Evolutionary conservation across 176 grass and related monocot species (phyloP), one percentile per base, ranked within the genome.

Genomic region (Oryza longistaminata): DNA sequence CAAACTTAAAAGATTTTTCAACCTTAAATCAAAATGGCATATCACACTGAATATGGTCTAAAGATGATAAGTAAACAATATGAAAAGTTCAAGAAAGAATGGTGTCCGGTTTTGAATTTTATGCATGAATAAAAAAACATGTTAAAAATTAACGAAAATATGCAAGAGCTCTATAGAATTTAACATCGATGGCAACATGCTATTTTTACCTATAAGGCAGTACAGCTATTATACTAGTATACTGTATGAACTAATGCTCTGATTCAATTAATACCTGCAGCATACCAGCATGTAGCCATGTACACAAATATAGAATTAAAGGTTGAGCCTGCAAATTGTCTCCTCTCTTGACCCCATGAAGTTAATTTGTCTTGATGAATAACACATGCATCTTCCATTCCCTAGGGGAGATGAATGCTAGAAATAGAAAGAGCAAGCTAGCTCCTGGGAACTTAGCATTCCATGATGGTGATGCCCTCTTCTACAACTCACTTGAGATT

Each of bases 361-460:
- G 42, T 68, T 27, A 27, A 27, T 27, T 68, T 55, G 60, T 79
- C 75, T 58, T 66, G 17, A 73, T 66, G 17, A 73, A 88, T 68
- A 73, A 69, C 68, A 79, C 75, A 74, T 44, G 69, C 19, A 19
- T 52, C 52, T 31, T 19, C 19, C 17, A 58, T 58, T 58, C 53
- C 53, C 53, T n/a, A 58, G 61, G 66, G 75, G 35, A 45, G 69
- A 49, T 44, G 81, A 67, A 44, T 55, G 74, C 14, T 21, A 62
- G 80, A 43, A 3, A 27, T 29, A 24, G 39, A 29, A 64, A 12
- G 62, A 69, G 39, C 39, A 40, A 40, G 64, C 74, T 27, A 40
- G 64, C 74, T 27, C 42, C 3, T 55, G 72, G 83, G 78, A 69
- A 86, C 83, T 80, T 73, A 16, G 66, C 86, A 66, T 7, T 7